phyloP scores from a whole-genome alignment of 331 rosid species.

The Malus hybrid region DNA sequence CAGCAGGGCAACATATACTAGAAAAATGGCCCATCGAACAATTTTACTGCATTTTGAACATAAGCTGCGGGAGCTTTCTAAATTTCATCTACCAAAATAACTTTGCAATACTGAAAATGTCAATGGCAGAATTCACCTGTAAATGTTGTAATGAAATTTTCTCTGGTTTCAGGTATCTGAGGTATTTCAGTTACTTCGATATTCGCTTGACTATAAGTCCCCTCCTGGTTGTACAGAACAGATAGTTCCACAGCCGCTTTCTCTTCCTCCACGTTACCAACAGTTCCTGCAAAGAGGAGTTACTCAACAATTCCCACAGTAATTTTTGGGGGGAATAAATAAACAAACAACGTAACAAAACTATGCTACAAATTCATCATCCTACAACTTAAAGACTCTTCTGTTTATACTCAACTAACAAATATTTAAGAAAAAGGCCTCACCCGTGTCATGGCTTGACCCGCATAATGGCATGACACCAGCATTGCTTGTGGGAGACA shows the following conservation, averaged over 20 bases:
- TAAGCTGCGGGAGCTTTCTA: slow-evolving; percentile 1
- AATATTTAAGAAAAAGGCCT: background rate
- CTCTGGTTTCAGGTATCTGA: slow-evolving; percentile 21
- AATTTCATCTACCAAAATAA: background rate
- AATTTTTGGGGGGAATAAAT: background rate
- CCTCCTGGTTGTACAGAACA: slow-evolving; percentile 17
- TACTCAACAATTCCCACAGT: slow-evolving; percentile 1
- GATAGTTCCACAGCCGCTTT: slow-evolving; percentile 13
- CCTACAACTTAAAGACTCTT: background rate
- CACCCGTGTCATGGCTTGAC: slow-evolving; percentile 32
- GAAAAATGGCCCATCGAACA: background rate
- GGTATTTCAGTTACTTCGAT: background rate
- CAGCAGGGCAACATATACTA: background rate
- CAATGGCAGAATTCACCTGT: slow-evolving; percentile 33
- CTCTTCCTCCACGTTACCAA: slow-evolving; percentile 24
- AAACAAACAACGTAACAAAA: background rate
- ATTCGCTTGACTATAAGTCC: slow-evolving; percentile 13
- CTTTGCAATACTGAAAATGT: background rate
- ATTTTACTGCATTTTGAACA: background rate
- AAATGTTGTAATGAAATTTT: slow-evolving; percentile 16
- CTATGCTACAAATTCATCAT: background rate
- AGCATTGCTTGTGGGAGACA: slow-evolving; percentile 18
- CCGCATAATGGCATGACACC: slow-evolving; percentile 17
- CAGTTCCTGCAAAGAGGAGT: slow-evolving; percentile 33
- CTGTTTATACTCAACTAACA: background rate